These are phyloP conservation scores for Trichoderma hamatum DNA, from an alignment of 2,329 filamentous ascomycete genomes.

Conservation along the genomic window DNA sequence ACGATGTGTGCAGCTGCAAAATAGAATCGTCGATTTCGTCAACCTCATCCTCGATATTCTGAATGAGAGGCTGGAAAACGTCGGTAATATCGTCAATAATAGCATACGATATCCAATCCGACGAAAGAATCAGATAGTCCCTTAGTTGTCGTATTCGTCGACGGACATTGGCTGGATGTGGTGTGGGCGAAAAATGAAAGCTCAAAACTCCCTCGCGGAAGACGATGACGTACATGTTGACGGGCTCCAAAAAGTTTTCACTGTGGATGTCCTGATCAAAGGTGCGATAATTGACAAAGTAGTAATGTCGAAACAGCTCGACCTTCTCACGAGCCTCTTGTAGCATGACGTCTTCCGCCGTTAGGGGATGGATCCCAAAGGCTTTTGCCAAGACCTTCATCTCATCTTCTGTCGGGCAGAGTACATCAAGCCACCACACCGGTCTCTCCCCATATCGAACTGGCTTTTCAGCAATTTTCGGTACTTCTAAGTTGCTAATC, in stretches of 20 bases:
- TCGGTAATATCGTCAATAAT: slow-evolving; percentile 99
- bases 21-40: slow-evolving; percentile 96
- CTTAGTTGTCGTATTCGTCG: slow-evolving; percentile 89
- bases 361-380: slow-evolving; percentile 94
- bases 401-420: slow-evolving; percentile 88
- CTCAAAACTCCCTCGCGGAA: slow-evolving; percentile 94
- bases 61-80: slow-evolving; percentile 89
- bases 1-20: slow-evolving; percentile 72
- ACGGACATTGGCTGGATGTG: slow-evolving; percentile 94
- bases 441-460: slow-evolving; percentile 77
- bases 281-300: slow-evolving; percentile 97
- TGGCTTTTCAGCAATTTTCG: slow-evolving; percentile 43
- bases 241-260: slow-evolving; percentile 88
- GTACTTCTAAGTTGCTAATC: slow-evolving; percentile 29
- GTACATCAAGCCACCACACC: slow-evolving; percentile 94
- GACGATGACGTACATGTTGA: slow-evolving; percentile 97
- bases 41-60: slow-evolving; percentile 92
- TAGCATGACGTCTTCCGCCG: slow-evolving; percentile 94
- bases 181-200: slow-evolving; percentile 96
- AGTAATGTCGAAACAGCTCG: slow-evolving; percentile 95
- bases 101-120: slow-evolving; percentile 98
- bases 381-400: slow-evolving; percentile 93
- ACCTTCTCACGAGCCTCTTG: slow-evolving; percentile 98
- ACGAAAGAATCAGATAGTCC: slow-evolving; percentile 89
- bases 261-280: slow-evolving; percentile 93